Base-by-base conservation (phyloP, 1,284 basidiomycete genomes). In the Vanrija pseudolonga region DNA sequence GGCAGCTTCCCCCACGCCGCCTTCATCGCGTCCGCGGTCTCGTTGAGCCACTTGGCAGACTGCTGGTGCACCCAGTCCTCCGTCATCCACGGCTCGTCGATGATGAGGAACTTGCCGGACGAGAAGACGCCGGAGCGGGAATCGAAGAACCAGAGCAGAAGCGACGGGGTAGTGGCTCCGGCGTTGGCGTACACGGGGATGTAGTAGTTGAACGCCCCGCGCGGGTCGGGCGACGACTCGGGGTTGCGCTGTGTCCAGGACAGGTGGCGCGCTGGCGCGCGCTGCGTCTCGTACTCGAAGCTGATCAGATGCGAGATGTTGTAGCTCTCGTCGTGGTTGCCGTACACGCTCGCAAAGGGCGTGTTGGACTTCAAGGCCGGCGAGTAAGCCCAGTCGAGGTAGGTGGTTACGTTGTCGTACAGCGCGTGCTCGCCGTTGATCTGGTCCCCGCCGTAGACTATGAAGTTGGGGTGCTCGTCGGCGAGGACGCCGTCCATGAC, bases 271-370 rank as follows among this genome's bases (percentile, higher is more conserved):
- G 44, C 54, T 3, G 14, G 11, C 12, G 39, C 44, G 14, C n/a
- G 38, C 18, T 12, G 8, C 15, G 17, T 52, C 41, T 55, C 54
- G 37, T 51, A 43, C 23, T 22, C 19, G n/a, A 14, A 55, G 32
- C 17, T 20, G 6, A 8, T 6, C 11, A 20, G 9, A 24, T 55
- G 54, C 2, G 55, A 50, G 11, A 64, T 44, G 50, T 62, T 63
- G 55, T 63, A 63, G 54, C 60, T 63, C 40, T 64, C 61, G 56
- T 64, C 62, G 53, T 64, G 62, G 50, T 62, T 62, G 20, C 61
- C 61, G 32, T 58, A 57, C 18, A 51, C 38, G 37, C 23, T 45
- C 15, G 53, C 52, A 43, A 64, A 64, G 18, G 57, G 57, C 12
- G 50, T 51, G 18, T 40, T 48, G 26, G 48, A 44, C 36, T 53